Conservation (phyloP, 768 basidiomycete species). For the Pleurotus eryngii region DNA sequence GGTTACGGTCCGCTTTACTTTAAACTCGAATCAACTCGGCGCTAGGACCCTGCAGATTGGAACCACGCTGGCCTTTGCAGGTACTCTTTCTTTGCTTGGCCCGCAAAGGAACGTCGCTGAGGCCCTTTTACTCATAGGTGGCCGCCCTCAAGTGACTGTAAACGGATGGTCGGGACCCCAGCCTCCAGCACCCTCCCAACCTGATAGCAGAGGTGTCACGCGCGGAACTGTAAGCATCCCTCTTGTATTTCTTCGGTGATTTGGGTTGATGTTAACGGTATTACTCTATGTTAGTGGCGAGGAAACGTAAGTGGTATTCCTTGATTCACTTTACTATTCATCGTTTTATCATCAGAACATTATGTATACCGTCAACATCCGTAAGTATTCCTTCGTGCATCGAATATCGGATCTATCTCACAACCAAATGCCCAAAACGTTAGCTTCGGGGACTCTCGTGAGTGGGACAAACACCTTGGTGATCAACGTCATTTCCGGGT, state of each 20-base stretch:
- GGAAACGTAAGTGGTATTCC: conserved; percentile 26
- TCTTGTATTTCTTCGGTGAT: no score
- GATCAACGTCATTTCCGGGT: conserved; percentile 32
- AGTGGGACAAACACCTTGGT: conserved; percentile 27
- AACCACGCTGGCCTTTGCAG: conserved; percentile 34
- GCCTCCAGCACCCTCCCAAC: conserved; percentile 27
- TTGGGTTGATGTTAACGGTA: neutral
- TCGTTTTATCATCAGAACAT: conserved; percentile 22
- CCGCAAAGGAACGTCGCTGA: neutral
- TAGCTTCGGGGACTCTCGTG: conserved; percentile 27
- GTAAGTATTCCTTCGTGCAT: conserved; percentile 16
- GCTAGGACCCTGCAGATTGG: conserved; percentile 32
- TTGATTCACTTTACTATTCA: neutral
- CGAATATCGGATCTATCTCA: neutral
- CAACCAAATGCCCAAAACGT: neutral
- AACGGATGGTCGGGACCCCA: conserved; percentile 27
- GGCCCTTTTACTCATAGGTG: conserved; percentile 16
- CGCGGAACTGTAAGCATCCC: conserved; percentile 23
- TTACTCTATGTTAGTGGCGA: conserved; percentile 18
- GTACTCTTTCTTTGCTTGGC: conserved; percentile 9
- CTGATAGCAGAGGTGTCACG: conserved; percentile 29
- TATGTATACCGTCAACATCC: conserved; percentile 31
- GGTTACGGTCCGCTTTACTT: conserved; percentile 25
- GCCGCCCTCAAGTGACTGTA: conserved; percentile 29
- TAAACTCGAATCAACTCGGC: conserved; percentile 28